Percentiles rank a stretch among this genome's conserved stretches.
Conservation (phyloP, 1,284 basidiomycete genomes). For the Rhizoctonia solani region DNA sequence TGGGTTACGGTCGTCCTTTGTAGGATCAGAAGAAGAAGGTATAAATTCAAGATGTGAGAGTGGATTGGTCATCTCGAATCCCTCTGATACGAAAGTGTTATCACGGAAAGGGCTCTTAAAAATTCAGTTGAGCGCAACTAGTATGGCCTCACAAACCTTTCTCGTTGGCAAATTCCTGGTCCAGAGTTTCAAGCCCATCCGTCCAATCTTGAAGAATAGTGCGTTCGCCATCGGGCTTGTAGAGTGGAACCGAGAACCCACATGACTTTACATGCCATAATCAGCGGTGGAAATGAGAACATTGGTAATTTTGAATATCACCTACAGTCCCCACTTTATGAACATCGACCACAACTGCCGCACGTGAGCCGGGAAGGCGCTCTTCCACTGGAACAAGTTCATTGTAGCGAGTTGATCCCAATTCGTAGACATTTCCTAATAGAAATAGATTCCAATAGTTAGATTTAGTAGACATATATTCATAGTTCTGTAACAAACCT, state of each 20-base stretch:
- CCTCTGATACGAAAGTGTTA: neutral
- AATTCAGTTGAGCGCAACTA: slow-evolving; percentile 36
- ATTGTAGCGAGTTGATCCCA: slow-evolving; percentile 57
- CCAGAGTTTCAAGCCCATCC: slow-evolving; percentile 44
- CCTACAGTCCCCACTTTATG: slow-evolving; percentile 57
- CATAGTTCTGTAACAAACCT: slow-evolving; percentile 46
- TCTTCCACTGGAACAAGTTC: slow-evolving; percentile 49
- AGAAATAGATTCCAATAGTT: too few species aligned
- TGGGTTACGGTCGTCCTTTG: slow-evolving; percentile 14
- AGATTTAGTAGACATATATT: neutral
- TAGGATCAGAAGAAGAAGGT: slow-evolving; percentile 6
- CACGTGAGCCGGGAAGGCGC: slow-evolving; percentile 56
- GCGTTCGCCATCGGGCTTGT: slow-evolving; percentile 54
- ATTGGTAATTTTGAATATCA: slow-evolving; percentile 34
- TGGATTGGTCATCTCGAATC: neutral
- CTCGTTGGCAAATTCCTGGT: slow-evolving; percentile 40
- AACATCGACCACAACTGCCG: slow-evolving; percentile 56
- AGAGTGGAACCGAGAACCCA: slow-evolving; percentile 57
- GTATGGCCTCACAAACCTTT: slow-evolving; percentile 40
- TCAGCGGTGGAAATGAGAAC: slow-evolving; percentile 36
- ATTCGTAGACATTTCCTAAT: slow-evolving; percentile 55
- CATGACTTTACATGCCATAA: slow-evolving; percentile 49
- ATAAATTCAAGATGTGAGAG: slow-evolving; percentile 22
- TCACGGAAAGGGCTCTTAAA: too few species aligned
- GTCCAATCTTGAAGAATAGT: slow-evolving; percentile 47